Evolutionary conservation across 768 basidiomycete genomes (phyloP), one percentile per base, ranked within the genome.

Genomic region (Suillus lakei): DNA sequence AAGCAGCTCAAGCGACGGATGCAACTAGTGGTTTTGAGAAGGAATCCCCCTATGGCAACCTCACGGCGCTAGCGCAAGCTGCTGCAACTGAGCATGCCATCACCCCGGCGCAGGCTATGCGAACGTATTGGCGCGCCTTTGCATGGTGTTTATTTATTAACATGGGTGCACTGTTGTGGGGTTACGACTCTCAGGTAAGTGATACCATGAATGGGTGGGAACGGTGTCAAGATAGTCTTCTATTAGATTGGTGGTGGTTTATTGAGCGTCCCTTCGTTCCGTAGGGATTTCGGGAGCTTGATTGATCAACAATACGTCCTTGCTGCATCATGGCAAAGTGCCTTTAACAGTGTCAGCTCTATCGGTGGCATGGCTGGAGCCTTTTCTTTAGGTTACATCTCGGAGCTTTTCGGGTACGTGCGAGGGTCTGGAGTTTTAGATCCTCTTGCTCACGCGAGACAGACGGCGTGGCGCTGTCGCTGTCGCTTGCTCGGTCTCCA

Each of bases 301-400:
- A 26, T 8, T 7, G 43, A 60, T 1, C 51, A 60, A 0, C 36
- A 63, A 6, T 53, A 66, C 1, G 43, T 75, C 13, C 67, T 74
- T 30, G 51, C 74, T 38, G 73, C 73, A 1, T 75, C 67, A 23
- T 75, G 73, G 74, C 73, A 74, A 46, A 73, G 72, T 13, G 70
- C 74, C 1, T 74, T 74, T 56, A 75, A 72, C 38, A 73, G 70
- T 4, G 64, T 64, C 41, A 72, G 70, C 39, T 71, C 67, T 0
- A 66, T 74, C 28, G 73, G 72, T 6, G 70, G 73, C 6, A 74
- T 75, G 72, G 67, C 68, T 61, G 73, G 74, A 2, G 72, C 74
- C 34, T 68, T 73, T 46, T 70, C 64, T 1, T 51, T 75, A 30
- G 72, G 73, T 10, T 71, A 67, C 67, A 60, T 73, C 10, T 63